These are phyloP conservation scores for Tricholoma terreum DNA, from an alignment of 768 basidiomycete species.

Conservation along the genomic window DNA sequence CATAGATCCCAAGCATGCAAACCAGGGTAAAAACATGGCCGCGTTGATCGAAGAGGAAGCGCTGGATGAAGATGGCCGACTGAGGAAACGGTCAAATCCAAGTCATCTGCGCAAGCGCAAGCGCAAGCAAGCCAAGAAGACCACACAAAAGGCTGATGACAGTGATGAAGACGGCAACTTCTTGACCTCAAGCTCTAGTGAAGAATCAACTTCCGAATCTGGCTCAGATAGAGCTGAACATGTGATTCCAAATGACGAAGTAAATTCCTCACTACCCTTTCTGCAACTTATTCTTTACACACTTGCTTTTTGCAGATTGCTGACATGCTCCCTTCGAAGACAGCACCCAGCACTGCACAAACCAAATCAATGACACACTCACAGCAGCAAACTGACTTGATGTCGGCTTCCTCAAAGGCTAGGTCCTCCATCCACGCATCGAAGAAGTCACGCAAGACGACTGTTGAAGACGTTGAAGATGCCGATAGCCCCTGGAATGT, in stretches of 20 bases:
- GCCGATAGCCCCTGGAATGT: neutral
- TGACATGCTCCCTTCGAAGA: neutral
- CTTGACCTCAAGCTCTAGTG: neutral
- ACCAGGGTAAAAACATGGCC: too few species aligned
- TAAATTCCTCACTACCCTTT: neutral
- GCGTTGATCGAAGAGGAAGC: neutral
- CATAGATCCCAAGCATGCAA: too few species aligned
- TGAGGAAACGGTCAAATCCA: neutral
- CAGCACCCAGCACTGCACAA: neutral
- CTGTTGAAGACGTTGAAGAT: neutral
- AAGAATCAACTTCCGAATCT: neutral
- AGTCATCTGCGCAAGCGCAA: neutral
- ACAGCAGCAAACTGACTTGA: neutral
- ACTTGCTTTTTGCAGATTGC: neutral
- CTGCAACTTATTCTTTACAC: neutral
- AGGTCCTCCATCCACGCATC: neutral
- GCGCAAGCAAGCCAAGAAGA: too few species aligned
- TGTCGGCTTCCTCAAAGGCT: neutral
- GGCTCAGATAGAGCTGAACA: neutral
- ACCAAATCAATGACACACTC: neutral
- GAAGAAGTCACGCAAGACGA: neutral
- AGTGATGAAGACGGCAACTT: neutral
- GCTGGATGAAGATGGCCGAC: neutral
- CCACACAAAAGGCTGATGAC: neutral
- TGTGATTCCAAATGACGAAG: neutral